Evolutionary conservation across 2,329 filamentous ascomycete species (phyloP), one percentile per base, ranked within the genome.

Genomic region (Trichothecium roseum): DNA sequence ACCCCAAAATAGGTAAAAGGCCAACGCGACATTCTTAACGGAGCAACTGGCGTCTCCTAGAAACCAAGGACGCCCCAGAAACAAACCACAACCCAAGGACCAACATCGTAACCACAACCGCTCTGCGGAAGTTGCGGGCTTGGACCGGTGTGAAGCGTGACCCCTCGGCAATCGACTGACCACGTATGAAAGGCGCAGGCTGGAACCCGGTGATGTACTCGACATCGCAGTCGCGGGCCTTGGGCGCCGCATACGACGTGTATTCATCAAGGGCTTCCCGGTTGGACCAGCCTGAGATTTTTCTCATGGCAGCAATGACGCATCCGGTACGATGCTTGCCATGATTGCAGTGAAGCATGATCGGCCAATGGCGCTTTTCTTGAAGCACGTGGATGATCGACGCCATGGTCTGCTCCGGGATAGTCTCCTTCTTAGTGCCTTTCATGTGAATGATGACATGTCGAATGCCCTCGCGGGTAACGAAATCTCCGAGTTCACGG

Each of bases 311-410:
- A 14, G 78, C 88, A 33, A 88, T 72, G n/a, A 91, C 81, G 51
- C 87, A 94, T 16, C 88, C 88, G 14, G 88, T 94, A 39, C 88
- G 81, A 53, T 95, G 88, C 71, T 84, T 91, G 53, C 88, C 88
- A 47, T 94, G 88, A 53, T 94, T 95, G 69, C 88, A 95, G 57
- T 95, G 88, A 32, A 95, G 72, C 28, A 94, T 68, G 9, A 95
- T 59, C 1, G 88, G 88, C 45, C 91, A 78, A 42, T 93, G 86
- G 24, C 67, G 59, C 33, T 70, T 70, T 50, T 93, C 74, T 36
- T 89, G 66, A 28, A 89, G 71, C 29, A 89, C 62, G 10, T 72
- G 64, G 17, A 94, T 67, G 31, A 89, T 85, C 7, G 73, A 63
- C 42, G 72, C 69, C 69, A 94, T 85, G 18, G 78, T 75, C 30